phyloP scores from a whole-genome alignment of 202 grass and related monocot genomes.

The Musa balbisiana region DNA sequence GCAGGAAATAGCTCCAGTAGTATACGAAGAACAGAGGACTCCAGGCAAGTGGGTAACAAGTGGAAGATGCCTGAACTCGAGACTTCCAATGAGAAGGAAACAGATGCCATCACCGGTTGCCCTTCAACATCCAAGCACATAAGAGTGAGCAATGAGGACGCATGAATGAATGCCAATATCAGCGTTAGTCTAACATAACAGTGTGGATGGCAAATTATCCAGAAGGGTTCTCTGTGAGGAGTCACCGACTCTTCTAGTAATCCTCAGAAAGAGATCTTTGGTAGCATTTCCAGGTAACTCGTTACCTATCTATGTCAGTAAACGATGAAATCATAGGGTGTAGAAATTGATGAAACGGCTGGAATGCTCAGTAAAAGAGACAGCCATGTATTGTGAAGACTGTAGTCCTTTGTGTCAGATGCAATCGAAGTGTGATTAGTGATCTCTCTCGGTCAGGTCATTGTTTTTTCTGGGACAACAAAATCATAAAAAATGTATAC shows the following conservation, averaged over 20 bases:
- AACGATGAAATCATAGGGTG: neutral
- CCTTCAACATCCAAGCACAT: neutral
- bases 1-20: conserved; percentile 10
- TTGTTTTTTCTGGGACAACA: neutral
- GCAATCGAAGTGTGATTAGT: neutral
- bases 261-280: neutral
- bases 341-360: neutral
- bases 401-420: neutral
- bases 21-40: conserved; percentile 7
- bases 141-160: neutral
- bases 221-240: neutral
- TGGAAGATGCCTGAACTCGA: conserved; percentile 32
- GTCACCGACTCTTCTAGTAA: no score
- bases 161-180: neutral
- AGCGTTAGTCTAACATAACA: neutral
- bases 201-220: neutral
- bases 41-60: conserved; percentile 18
- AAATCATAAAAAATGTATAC: neutral
- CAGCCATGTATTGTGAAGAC: neutral
- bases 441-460: neutral
- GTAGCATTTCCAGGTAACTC: no score
- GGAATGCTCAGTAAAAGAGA: neutral
- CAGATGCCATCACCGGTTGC: neutral
- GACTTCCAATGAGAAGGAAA: neutral
- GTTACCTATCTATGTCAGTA: neutral